Base-by-base conservation (phyloP, 2,329 filamentous ascomycete genomes). In the Penicillium sclerotigenum region DNA sequence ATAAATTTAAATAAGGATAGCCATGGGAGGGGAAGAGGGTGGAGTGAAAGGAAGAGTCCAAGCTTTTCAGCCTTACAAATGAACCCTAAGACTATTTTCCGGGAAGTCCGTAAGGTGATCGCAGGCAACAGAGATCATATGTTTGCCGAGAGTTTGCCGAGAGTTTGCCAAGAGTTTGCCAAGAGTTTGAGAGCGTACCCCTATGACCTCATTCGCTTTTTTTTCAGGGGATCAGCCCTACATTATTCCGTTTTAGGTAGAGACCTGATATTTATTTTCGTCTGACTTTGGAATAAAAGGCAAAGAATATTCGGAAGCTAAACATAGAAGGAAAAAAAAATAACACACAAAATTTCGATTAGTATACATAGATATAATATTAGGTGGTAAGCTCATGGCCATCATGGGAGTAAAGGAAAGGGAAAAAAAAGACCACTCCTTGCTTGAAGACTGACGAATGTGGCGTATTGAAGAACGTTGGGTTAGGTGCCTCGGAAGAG, bases 401-500 rank as follows among this genome's bases (percentile, higher is more conserved):
- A 34, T 31, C 56, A 40, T 46, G 37, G 6, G n/a, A 4, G 22
- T 1, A 6, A 10, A 34, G 11, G 18, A 47, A 26, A 16, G n/a
- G 10, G 16, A 24, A n/a, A 31, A 14, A 46, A 45, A 40, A 47
- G 31, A 33, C 13, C 2, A 28, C 20, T 42, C 41, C 36, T 36
- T n/a, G 38, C 31, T 18, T 28, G 22, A 16, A 8, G 18, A 43
- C 43, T 45, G 56, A 56, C 37, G 33, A 42, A 40, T 9, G 47
- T 52, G 58, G 45, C 26, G 42, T 37, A 34, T 33, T 33, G 11
- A 16, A 28, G 33, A 28, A 31, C 18, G 7, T 26, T 7, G n/a
- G 18, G 16, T 20, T 73, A 87, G 47, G 77, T 81, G 47, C 91
- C 92, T 34, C 92, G 85, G 83, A 99, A 99, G 62, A 99, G 79